These are phyloP conservation scores for Hirschfeldia incana DNA, from an alignment of 345 rosid genomes.

Conservation along the genomic window DNA sequence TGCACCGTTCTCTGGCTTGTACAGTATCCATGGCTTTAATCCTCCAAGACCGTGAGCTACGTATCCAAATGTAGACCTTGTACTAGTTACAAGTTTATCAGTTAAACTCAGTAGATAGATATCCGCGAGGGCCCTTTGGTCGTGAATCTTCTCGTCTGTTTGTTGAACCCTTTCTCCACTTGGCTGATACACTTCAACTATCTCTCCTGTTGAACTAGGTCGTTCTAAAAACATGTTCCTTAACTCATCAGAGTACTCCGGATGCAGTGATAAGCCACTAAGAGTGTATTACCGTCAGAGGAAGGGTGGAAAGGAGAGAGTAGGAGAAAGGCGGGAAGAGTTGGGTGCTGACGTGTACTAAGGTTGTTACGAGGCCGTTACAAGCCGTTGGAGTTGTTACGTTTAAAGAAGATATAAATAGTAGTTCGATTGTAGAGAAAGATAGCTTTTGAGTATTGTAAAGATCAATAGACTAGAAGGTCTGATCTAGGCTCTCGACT, in stretches of 20 bases:
- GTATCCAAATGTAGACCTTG: conserved; percentile 41
- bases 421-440: not conserved
- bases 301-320: not conserved
- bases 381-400: not conserved
- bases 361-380: not conserved
- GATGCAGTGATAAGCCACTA: not conserved
- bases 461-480: not conserved
- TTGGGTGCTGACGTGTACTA: not conserved
- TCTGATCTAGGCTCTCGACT: too few relatives aligned
- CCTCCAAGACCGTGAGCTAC: conserved; percentile 40
- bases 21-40: conserved; percentile 39
- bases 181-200: conserved; percentile 37
- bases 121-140: conserved; percentile 42
- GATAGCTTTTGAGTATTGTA: not conserved
- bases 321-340: not conserved
- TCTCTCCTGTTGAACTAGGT: conserved; percentile 32
- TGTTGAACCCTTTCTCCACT: conserved; percentile 40
- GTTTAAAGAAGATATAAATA: too few relatives aligned
- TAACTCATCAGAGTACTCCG: conserved; percentile 23
- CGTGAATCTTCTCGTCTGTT: conserved; percentile 31
- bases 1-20: conserved; percentile 2
- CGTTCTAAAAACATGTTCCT: conserved; percentile 16
- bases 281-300: not conserved
- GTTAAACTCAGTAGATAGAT: conserved; percentile 40
- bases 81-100: conserved; percentile 38